Evolutionary conservation across 2,329 filamentous ascomycete genomes (phyloP), one percentile per base, ranked within the genome.

Genomic region (Harringtonia aguacate): DNA sequence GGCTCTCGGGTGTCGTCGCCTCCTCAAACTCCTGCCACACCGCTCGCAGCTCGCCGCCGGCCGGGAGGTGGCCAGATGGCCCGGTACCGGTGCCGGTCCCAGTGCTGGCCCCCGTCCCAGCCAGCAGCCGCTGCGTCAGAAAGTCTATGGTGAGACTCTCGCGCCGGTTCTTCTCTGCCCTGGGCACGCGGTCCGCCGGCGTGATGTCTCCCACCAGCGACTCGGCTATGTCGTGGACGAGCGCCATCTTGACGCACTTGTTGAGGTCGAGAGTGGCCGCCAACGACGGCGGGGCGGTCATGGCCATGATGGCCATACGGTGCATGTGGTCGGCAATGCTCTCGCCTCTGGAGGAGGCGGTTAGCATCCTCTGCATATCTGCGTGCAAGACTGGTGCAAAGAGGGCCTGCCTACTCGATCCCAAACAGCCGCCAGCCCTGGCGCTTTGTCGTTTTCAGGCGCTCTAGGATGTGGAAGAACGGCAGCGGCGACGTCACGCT

Each of bases 321-420:
- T 97, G 98, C 92, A 98, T 98, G 73, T 98, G 92, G 67, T 98
- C 92, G 43, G 86, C 77, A 58, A 98, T 95, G 2, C 87, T 94
- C 64, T 98, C 92, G 60, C 86, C 84, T 46, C 74, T 80, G 13
- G 12, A 13, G 20, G 10, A 21, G 4, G 7, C 30, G 5, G 14
- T 9, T 27, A 7, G 14, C 5, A 24, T 24, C 2, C 8, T 24
- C n/a, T 10, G 6, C 24, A 7, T 27, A 27, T 6, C 10, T 27
- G 24, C 10, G 7, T 27, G 7, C 24, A 27, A 10, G 6, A 6
- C 10, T 27, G 6, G 10, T 6, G 24, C 7, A 27, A 6, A 27
- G 10, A 27, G 3, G 3, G 18, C 15, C 14, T 36, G 58, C 36
- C 76, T 69, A 64, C 2, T 66, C 53, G 53, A 98, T 87, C 31